phyloP scores from a whole-genome alignment of 176 grass and related monocot species.

The Cenchrus americanus region DNA sequence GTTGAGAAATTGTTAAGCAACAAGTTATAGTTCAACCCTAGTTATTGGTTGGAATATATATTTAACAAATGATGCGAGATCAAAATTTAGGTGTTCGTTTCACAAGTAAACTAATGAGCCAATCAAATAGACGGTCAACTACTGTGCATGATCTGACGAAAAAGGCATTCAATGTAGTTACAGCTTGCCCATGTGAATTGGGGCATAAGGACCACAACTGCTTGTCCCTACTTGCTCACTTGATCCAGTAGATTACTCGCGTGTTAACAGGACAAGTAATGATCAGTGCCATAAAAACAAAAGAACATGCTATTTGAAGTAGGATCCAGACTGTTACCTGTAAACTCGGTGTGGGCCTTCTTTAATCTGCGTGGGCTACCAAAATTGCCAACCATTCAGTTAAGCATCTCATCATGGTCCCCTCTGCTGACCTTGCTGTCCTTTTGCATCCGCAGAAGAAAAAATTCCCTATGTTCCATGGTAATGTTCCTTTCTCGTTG shows the following conservation, averaged over 20 bases:
- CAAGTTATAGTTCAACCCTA: not conserved
- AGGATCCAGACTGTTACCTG: not conserved
- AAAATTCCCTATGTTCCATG: not conserved
- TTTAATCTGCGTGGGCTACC: not conserved
- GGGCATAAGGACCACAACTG: not conserved
- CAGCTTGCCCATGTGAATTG: not conserved
- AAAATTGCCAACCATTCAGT: not conserved
- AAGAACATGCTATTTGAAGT: not conserved
- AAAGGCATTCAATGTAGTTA: not conserved
- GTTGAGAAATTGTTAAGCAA: not conserved
- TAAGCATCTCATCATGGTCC: not conserved
- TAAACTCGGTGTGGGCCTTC: not conserved
- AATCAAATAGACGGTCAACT: not conserved
- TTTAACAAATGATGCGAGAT: not conserved
- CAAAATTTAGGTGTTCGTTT: not conserved
- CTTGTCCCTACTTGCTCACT: not conserved
- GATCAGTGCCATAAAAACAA: not conserved
- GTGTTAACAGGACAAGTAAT: not conserved
- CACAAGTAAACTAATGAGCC: not conserved
- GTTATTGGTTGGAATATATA: not conserved
- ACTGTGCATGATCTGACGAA: not conserved
- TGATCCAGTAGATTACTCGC: conserved; percentile 2
- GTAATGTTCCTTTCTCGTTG: not conserved
- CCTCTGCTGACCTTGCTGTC: not conserved
- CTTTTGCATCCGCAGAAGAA: not conserved